Percentiles rank a stretch among this genome's conserved stretches.
These are phyloP conservation scores for Trichomonascaceae sp. DNA, from an alignment of 1,139 yeast genomes.

Conservation along the genomic window DNA sequence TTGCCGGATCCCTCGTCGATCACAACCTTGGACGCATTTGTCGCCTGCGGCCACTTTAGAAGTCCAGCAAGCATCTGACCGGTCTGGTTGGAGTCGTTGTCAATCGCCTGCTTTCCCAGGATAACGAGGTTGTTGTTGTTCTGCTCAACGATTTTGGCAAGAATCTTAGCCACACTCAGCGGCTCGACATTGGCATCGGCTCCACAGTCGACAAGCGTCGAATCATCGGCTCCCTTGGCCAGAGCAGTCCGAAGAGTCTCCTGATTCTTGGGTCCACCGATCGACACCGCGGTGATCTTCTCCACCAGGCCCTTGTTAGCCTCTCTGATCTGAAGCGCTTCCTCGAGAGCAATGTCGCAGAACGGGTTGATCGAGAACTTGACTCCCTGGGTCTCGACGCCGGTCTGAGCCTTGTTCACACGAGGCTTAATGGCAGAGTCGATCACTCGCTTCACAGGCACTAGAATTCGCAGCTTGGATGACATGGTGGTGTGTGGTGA, in stretches of 20 bases:
- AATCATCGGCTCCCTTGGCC: constrained; percentile 87
- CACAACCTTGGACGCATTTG: constrained; percentile 83
- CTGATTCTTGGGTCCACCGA: constrained; percentile 79
- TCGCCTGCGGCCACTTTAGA: constrained; percentile 95
- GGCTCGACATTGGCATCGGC: constrained; percentile 68
- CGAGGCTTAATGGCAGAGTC: constrained; percentile 92
- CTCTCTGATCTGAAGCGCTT: constrained; percentile 70
- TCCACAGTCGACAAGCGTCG: constrained; percentile 72
- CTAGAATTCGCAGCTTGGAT: constrained; percentile 54
- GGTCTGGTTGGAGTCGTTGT: constrained; percentile 90
- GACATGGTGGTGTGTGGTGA: too few relatives aligned
- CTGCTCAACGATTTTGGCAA: constrained; percentile 58
- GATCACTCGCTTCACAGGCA: constrained; percentile 89
- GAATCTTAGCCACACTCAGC: constrained; percentile 76
- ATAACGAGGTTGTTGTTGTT: constrained; percentile 66
- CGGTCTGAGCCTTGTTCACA: constrained; percentile 74
- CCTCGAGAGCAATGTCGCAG: constrained; percentile 93
- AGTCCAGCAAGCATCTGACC: constrained; percentile 96
- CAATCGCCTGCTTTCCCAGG: constrained; percentile 93
- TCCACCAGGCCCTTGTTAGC: constrained; percentile 54
- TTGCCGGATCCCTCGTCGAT: constrained; percentile 45
- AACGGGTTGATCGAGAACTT: constrained; percentile 93
- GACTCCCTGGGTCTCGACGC: constrained; percentile 81
- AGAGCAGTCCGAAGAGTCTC: constrained; percentile 80
- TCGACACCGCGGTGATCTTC: constrained; percentile 78